These are phyloP conservation scores for Eucalyptus sp. DNA, from an alignment of 345 rosid species.

Conservation along the genomic window DNA sequence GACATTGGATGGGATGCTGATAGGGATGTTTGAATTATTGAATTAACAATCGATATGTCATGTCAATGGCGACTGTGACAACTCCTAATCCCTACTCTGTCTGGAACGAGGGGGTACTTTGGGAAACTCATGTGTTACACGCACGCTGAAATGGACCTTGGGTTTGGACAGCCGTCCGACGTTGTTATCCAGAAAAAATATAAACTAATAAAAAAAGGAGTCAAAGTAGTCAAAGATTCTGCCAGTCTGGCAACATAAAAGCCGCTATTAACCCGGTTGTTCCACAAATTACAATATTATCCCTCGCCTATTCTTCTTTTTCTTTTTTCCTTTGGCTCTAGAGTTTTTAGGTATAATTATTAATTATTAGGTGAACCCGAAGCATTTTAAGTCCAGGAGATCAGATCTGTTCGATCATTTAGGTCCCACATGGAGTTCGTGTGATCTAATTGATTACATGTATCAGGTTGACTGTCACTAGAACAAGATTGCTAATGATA, in stretches of 20 bases:
- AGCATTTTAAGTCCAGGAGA: neutral
- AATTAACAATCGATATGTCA: neutral
- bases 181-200: neutral
- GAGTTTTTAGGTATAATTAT: neutral
- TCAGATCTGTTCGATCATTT: neutral
- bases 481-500: neutral
- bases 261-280: neutral
- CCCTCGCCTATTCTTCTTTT: neutral
- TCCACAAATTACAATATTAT: neutral
- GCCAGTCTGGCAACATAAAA: neutral
- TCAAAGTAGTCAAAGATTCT: neutral
- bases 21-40: neutral
- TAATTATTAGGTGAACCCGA: neutral
- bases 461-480: rapidly evolving
- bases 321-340: neutral
- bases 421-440: neutral
- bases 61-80: neutral
- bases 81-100: neutral
- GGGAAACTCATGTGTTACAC: neutral
- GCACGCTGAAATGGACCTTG: neutral
- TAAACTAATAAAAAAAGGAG: neutral
- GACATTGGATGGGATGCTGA: neutral
- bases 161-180: neutral
- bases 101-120: neutral
- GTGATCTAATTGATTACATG: neutral